Percentiles rank a stretch among this genome's conserved stretches.
phyloP scores from a whole-genome alignment of 1,284 basidiomycete genomes.

The Pyrrhoderma noxium region DNA sequence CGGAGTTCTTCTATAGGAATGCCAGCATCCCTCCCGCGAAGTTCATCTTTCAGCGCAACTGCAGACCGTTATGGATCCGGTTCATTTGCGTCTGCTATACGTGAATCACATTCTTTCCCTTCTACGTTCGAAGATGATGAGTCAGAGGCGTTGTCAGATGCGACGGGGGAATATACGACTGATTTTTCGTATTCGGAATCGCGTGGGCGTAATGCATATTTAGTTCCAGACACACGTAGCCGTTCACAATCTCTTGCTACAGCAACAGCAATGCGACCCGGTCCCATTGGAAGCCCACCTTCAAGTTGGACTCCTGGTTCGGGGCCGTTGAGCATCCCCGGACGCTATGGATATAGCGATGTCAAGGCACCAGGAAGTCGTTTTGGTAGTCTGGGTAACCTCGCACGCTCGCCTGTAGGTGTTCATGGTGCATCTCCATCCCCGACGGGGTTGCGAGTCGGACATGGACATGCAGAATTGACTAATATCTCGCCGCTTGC shows the following conservation, averaged over 20 bases:
- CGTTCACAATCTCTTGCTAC: slow-evolving; percentile 69
- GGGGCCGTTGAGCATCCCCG: slow-evolving; percentile 48
- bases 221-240: slow-evolving; percentile 56
- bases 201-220: slow-evolving; percentile 25
- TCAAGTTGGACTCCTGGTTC: slow-evolving; percentile 30
- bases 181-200: background rate
- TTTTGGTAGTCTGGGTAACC: slow-evolving; percentile 53
- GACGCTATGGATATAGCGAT: slow-evolving; percentile 41
- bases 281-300: slow-evolving; percentile 37
- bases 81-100: slow-evolving; percentile 54
- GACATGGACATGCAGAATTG: slow-evolving; percentile 40
- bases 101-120: slow-evolving; percentile 49
- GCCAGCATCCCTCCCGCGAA: slow-evolving; percentile 28
- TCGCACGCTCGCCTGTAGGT: slow-evolving; percentile 45
- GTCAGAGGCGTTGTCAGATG: slow-evolving; percentile 46
- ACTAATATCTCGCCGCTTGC: slow-evolving; percentile 79
- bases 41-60: slow-evolving; percentile 53
- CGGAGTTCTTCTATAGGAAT: slow-evolving; percentile 16
- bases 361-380: slow-evolving; percentile 56
- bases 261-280: slow-evolving; percentile 33
- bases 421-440: slow-evolving; percentile 29
- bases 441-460: slow-evolving; percentile 33
- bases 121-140: slow-evolving; percentile 73
- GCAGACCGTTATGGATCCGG: slow-evolving; percentile 30
- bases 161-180: slow-evolving; percentile 8